phyloP scores from a whole-genome alignment of 805 yeast species.

The Suhomyces sp. region DNA sequence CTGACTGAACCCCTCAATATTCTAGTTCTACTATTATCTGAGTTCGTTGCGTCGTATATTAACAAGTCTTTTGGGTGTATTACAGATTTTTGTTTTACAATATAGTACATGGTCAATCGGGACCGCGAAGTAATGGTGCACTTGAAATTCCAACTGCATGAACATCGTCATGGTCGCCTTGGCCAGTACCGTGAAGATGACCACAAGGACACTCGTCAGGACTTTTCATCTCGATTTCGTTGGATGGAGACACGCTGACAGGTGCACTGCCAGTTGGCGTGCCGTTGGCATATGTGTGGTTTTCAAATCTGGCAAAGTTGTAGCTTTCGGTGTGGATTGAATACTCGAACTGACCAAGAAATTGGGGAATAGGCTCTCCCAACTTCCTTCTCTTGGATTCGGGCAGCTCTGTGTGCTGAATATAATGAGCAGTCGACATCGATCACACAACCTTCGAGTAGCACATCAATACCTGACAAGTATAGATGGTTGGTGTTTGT shows the following conservation, averaged over 20 bases:
- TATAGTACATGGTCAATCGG: slow-evolving; percentile 8
- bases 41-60: neutral
- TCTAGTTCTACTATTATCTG: neutral
- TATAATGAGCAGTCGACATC: neutral
- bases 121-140: slow-evolving; percentile 14
- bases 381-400: slow-evolving; percentile 8
- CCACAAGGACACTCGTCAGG: slow-evolving; percentile 13
- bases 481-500: neutral
- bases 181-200: slow-evolving; percentile 16
- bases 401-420: neutral
- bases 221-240: neutral
- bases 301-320: neutral
- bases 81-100: neutral
- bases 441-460: neutral
- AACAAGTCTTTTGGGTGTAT: neutral
- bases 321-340: neutral
- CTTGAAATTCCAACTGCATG: slow-evolving; percentile 13
- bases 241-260: neutral
- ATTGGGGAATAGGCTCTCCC: slow-evolving; percentile 8
- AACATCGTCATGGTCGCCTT: slow-evolving; percentile 12
- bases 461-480: neutral
- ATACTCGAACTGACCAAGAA: neutral
- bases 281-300: neutral
- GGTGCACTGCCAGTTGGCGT: neutral
- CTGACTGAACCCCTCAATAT: no score